Evolutionary conservation across 768 basidiomycete species (phyloP).

Genomic region (Phlebiopsis flavidoalba): DNA sequence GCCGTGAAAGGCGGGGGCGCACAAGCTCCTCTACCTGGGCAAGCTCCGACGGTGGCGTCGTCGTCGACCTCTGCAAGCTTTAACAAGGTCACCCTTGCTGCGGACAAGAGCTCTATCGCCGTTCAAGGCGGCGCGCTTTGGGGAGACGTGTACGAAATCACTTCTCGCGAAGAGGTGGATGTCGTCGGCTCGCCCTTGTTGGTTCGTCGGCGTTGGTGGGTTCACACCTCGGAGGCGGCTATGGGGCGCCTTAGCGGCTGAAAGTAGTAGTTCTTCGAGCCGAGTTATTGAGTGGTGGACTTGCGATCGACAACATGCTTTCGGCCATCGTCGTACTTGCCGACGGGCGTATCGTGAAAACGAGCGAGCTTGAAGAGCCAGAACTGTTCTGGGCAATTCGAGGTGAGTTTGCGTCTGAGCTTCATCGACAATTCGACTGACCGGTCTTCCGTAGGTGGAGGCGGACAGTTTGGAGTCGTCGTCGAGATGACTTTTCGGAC

Average conservation of each 20-base stretch:
- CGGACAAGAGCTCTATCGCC: slow-evolving; percentile 30
- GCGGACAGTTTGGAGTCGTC: slow-evolving; percentile 46
- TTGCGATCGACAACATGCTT: slow-evolving; percentile 30
- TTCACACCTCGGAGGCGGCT: slow-evolving; percentile 22
- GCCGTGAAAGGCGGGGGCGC: slow-evolving; percentile 48
- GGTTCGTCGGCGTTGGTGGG: slow-evolving; percentile 20
- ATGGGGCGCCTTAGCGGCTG: slow-evolving; percentile 19
- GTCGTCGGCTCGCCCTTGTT: slow-evolving; percentile 16
- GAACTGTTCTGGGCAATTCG: slow-evolving; percentile 47
- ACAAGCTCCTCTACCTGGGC: slow-evolving; percentile 38
- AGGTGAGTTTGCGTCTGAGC: slow-evolving; percentile 19
- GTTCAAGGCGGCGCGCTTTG: slow-evolving; percentile 46
- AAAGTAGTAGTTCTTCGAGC: too few species aligned
- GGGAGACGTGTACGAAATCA: slow-evolving; percentile 40
- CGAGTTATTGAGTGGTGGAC: slow-evolving; percentile 32
- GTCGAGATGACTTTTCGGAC: slow-evolving; percentile 40
- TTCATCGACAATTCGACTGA: slow-evolving; percentile 17
- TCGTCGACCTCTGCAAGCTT: slow-evolving; percentile 47
- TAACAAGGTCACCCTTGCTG: slow-evolving; percentile 33
- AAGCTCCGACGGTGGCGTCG: slow-evolving; percentile 41
- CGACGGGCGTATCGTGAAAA: slow-evolving; percentile 32
- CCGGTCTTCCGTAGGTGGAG: slow-evolving; percentile 28
- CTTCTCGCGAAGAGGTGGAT: slow-evolving; percentile 17
- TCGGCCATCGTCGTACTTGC: slow-evolving; percentile 41
- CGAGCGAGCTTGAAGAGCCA: slow-evolving; percentile 15